phyloP scores from a whole-genome alignment of 495 filamentous ascomycete genomes.

The Neurospora sp. region DNA sequence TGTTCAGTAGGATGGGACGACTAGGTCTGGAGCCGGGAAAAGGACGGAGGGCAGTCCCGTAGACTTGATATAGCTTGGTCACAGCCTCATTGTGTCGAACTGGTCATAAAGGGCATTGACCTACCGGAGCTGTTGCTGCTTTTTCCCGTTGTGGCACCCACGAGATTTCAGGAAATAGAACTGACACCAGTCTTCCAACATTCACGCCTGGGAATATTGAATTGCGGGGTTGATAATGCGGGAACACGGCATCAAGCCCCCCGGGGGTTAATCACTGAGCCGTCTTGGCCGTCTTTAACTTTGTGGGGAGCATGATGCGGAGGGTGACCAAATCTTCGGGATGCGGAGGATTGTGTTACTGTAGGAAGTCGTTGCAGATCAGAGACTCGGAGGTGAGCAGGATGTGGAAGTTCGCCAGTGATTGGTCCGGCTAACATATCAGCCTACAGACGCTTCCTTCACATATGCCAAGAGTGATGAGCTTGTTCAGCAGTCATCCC shows the following conservation, averaged over 20 bases:
- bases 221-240: conserved; percentile 4
- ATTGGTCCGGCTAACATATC: not conserved
- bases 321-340: not conserved
- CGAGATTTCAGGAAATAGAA: not conserved
- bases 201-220: not conserved
- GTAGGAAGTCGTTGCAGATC: not conserved
- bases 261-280: conserved; percentile 8
- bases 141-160: not conserved
- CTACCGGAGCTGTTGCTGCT: not conserved
- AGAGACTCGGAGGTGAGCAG: not conserved
- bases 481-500: not conserved
- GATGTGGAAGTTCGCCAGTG: not conserved
- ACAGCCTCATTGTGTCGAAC: not conserved
- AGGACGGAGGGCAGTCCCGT: not conserved
- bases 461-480: not conserved
- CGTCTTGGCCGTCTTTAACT: conserved; percentile 3
- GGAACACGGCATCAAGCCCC: conserved; percentile 12
- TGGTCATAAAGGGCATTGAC: not conserved
- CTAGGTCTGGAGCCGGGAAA: not conserved
- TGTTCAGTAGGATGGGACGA: not conserved
- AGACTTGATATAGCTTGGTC: conserved; percentile 3
- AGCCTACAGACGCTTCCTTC: not conserved
- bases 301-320: not conserved
- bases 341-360: not conserved
- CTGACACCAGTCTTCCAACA: not conserved